These are phyloP conservation scores for Leishmania major DNA, from an alignment of 208 protist species.

Conservation along the genomic window DNA sequence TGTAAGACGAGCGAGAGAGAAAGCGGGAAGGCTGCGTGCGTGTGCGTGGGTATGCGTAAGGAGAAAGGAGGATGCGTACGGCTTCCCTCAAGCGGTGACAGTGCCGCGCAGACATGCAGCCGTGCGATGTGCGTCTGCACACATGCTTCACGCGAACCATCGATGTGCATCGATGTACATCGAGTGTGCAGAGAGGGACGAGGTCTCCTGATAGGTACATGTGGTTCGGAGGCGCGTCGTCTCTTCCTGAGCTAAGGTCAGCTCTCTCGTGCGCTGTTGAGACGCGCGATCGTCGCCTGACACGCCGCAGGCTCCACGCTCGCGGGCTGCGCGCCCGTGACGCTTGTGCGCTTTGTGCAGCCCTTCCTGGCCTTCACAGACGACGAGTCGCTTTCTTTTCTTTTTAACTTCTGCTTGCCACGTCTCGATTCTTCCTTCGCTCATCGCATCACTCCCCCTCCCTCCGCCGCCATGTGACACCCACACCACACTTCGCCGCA, in stretches of 20 bases:
- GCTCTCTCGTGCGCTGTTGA: background rate
- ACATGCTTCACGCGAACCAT: background rate
- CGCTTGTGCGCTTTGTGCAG: constrained; percentile 1
- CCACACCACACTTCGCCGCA: background rate
- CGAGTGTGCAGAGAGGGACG: background rate
- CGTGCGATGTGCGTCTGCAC: background rate
- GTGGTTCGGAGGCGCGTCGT: background rate
- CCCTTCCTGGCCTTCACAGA: background rate
- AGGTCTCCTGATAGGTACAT: background rate
- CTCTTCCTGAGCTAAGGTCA: background rate
- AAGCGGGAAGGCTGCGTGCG: background rate
- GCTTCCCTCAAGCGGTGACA: background rate
- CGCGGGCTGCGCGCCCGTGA: background rate
- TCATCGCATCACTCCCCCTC: background rate
- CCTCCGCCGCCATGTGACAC: too few species aligned
- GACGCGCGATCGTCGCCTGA: background rate
- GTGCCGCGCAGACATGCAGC: background rate
- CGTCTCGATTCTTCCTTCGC: background rate
- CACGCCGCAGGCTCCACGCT: background rate
- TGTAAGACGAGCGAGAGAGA: background rate
- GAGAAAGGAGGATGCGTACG: background rate
- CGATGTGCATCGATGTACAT: background rate
- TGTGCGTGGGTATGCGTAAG: background rate
- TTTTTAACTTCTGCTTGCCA: background rate
- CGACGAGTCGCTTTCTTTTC: background rate